Evolutionary conservation across 306 rosid genomes (phyloP), one percentile per base, ranked within the genome.

Genomic region (Quercus ilex): DNA sequence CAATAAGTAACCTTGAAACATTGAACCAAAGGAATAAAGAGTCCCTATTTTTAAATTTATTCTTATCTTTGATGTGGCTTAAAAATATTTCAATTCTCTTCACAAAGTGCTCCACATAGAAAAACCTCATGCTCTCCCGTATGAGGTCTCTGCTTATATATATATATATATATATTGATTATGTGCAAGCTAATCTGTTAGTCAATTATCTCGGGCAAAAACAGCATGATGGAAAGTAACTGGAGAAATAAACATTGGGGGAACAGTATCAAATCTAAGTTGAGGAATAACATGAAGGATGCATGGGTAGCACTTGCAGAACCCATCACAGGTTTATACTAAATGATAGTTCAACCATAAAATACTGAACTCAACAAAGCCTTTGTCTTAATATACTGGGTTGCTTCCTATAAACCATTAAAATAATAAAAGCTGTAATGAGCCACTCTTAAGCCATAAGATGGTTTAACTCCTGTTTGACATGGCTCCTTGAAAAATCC

Each of bases 401-500:
- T 18, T 51, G 77, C 30, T 70, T 55, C 71, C 25, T 63, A 33
- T 28, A 13, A 63, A 14, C 3, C 5, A 26, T 63, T 12, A 14
- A 26, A 15, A 9, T 28, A 63, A 26, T 28, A 28, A 28, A 28
- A 63, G 15, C 9, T 5, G n/a, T 63, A 28, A 63, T 17, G 19
- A 31, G 69, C 69, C 28, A 35, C 69, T 63, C 41, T 28, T 63
- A 81, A 69, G 26, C 57, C 28, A 71, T 69, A 41, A 70, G 26
- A 69, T 19, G 30, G 59, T 63, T 30, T 41, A 23, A 55, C 68
- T 68, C 49, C 38, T 12, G 60, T 25, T 23, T 21, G 55, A 46
- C 76, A 82, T 55, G 74, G 67, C 60, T 51, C 65, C n/a, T 56
- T 55, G 28, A 55, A 60, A 56, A 74, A 55, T 21, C 23, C 14